Conservation (phyloP, 306 rosid genomes). For the Lagenaria siceraria region DNA sequence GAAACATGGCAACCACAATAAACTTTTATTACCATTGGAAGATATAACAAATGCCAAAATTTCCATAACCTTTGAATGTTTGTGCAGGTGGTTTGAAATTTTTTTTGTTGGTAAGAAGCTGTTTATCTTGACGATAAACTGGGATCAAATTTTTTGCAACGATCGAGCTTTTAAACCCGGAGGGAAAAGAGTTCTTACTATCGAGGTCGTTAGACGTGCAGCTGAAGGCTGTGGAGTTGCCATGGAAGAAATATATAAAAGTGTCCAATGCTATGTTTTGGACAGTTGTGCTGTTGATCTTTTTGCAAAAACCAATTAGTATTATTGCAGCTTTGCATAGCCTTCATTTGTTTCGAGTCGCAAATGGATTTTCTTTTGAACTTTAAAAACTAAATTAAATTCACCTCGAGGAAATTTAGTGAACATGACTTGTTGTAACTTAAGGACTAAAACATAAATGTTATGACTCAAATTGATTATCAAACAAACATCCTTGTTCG, state of each 20-base stretch:
- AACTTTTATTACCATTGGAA: neutral
- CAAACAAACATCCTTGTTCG: too few species aligned
- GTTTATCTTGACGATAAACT: neutral
- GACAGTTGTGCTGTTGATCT: neutral
- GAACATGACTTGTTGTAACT: neutral
- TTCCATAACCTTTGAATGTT: neutral
- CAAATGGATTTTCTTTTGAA: neutral
- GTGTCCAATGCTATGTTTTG: neutral
- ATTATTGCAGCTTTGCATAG: too few species aligned
- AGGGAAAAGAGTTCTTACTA: neutral
- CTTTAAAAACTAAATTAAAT: neutral
- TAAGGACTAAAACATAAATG: neutral
- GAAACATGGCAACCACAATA: neutral
- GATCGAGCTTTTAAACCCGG: neutral
- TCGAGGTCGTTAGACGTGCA: neutral
- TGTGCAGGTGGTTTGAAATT: neutral
- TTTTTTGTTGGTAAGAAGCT: neutral
- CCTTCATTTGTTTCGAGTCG: too few species aligned
- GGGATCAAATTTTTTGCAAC: neutral
- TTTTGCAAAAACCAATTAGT: neutral
- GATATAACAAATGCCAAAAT: neutral
- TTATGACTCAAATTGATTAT: too few species aligned
- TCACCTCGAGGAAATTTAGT: neutral
- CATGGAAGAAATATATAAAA: neutral
- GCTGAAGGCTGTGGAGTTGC: neutral